Evolutionary conservation across 2,329 filamentous ascomycete species (phyloP).

Genomic region (Paracoccidioides lutzii): DNA sequence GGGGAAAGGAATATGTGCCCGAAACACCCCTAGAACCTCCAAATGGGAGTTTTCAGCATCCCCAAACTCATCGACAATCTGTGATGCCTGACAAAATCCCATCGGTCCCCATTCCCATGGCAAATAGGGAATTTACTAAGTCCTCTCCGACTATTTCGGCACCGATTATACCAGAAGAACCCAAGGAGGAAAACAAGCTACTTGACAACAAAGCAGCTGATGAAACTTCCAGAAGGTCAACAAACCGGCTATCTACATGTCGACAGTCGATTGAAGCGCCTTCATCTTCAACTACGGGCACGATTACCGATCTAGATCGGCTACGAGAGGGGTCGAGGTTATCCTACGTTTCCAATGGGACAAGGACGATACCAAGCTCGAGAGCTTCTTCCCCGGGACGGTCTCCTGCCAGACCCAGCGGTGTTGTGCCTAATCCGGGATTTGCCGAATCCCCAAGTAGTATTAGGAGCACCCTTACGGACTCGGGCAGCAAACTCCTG

Average conservation of each 20-base stretch:
- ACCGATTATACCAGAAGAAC: neutral
- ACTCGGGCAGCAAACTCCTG: neutral
- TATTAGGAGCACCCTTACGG: neutral
- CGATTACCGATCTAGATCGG: slow-evolving; percentile 13
- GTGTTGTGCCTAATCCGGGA: neutral
- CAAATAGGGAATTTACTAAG: neutral
- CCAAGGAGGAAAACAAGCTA: neutral
- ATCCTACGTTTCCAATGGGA: slow-evolving; percentile 14
- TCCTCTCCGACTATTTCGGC: neutral
- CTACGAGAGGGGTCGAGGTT: slow-evolving; percentile 12
- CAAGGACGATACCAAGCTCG: slow-evolving; percentile 15
- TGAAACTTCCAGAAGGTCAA: slow-evolving; percentile 6
- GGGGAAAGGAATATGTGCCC: slow-evolving; percentile 32
- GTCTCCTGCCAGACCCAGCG: slow-evolving; percentile 17
- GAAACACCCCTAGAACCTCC: slow-evolving; percentile 17
- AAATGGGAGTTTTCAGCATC: slow-evolving; percentile 2
- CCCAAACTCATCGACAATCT: neutral
- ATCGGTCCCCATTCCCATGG: neutral
- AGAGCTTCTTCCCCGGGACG: slow-evolving; percentile 15
- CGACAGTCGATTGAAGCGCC: slow-evolving; percentile 12
- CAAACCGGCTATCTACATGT: slow-evolving; percentile 13
- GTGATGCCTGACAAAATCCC: neutral
- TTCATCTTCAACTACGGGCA: slow-evolving; percentile 13
- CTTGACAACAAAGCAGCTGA: slow-evolving; percentile 3
- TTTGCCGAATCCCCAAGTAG: slow-evolving; percentile 4